Evolutionary conservation across 23 red algal species (phyloP).

Genomic region (Cyanidiococcus yangmingshanensis): DNA sequence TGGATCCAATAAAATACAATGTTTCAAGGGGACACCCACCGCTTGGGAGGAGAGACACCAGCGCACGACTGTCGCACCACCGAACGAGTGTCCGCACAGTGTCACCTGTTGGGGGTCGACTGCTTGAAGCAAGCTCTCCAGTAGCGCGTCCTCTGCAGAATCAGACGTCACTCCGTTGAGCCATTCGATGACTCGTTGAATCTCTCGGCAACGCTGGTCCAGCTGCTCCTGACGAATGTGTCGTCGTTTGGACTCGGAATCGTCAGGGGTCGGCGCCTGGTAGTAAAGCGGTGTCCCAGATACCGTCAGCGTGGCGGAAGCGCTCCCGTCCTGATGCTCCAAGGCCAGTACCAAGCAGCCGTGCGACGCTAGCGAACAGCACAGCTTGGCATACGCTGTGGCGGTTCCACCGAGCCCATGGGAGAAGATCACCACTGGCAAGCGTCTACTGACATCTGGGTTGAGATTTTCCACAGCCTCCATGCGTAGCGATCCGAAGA

Average conservation of each 20-base stretch:
- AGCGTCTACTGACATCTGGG: not conserved
- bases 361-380: not conserved
- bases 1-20: not conserved
- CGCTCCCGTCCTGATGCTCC: slow-evolving; percentile 6
- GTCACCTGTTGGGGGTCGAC: not conserved
- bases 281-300: not conserved
- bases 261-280: not conserved
- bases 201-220: slow-evolving; percentile 6
- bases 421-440: not conserved
- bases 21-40: not conserved
- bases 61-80: not conserved
- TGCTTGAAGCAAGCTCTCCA: not conserved
- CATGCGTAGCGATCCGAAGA: not conserved
- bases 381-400: slow-evolving; percentile 4
- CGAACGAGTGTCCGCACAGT: slow-evolving; percentile 13
- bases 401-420: slow-evolving; percentile 11
- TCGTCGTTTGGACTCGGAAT: not conserved
- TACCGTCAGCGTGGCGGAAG: not conserved
- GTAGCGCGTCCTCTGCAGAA: not conserved
- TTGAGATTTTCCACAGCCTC: not conserved
- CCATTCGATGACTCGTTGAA: not conserved
- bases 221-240: not conserved
- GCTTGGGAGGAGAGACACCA: not conserved
- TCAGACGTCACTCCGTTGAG: not conserved
- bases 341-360: not conserved